Conservation (phyloP, 1,284 basidiomycete species). For the Boletus mariae region DNA sequence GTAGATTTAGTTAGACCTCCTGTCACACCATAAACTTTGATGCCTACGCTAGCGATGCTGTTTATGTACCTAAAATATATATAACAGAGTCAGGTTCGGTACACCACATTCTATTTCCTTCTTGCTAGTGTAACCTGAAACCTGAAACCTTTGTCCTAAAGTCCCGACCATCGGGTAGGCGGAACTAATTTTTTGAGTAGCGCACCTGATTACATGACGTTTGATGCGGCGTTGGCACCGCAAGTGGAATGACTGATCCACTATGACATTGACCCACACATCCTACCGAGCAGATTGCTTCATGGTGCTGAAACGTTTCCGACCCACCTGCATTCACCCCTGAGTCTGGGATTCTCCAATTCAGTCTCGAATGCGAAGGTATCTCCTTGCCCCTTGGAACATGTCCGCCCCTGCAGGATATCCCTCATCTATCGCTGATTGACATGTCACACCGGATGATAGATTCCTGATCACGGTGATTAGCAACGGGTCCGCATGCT, state of each 20-base stretch:
- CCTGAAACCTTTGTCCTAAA: slow-evolving; percentile 5
- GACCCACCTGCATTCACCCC: slow-evolving; percentile 23
- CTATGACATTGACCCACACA: slow-evolving; percentile 12
- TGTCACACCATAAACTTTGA: not conserved
- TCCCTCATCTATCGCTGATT: slow-evolving; percentile 9
- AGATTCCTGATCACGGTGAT: slow-evolving; percentile 2
- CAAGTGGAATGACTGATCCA: slow-evolving; percentile 9
- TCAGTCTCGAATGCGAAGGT: slow-evolving; percentile 24
- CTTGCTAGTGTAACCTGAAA: not conserved
- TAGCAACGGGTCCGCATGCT: not conserved
- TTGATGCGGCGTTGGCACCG: slow-evolving; percentile 2
- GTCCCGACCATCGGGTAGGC: not conserved
- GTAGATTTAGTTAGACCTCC: slow-evolving; percentile 4
- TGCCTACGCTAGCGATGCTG: not conserved
- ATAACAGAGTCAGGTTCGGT: not conserved
- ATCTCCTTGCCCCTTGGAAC: slow-evolving; percentile 21
- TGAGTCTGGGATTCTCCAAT: slow-evolving; percentile 25
- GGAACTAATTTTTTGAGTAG: not conserved
- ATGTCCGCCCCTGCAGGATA: slow-evolving; percentile 12
- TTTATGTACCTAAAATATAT: not conserved
- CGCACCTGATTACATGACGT: not conserved
- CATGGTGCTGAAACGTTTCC: slow-evolving; percentile 25
- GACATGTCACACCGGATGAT: slow-evolving; percentile 4
- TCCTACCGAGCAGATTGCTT: slow-evolving; percentile 11
- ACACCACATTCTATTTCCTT: not conserved